Evolutionary conservation across 495 filamentous ascomycete species (phyloP), one percentile per base, ranked within the genome.

Genomic region (Staphylotrichum longicolle): DNA sequence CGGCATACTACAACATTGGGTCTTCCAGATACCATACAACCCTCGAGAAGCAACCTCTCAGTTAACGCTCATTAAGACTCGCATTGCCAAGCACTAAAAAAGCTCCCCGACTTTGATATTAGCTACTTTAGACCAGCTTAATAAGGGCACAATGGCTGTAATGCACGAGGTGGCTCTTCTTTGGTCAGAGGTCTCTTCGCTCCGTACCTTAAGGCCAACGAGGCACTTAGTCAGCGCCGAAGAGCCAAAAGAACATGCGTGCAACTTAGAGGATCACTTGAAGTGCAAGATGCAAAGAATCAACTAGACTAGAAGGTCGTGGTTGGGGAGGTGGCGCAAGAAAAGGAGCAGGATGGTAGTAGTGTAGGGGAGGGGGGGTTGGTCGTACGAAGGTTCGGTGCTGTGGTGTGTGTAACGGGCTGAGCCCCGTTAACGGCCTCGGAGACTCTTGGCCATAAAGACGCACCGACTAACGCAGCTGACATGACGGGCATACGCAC

Each of bases 1-100:
- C 20, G 20, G 20, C 1, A 27, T 27, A 27, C 20, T 27, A 27
- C 20, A 37, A 55, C 35, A 5, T 44, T 55, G n/a, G 33, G 53
- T 41, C 10, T 55, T 42, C 53, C 8, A 55, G 15, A 55, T 5
- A 42, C 53, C 6, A 42, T 42, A 55, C 15, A 55, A 42, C 35
- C 15, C 7, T 11, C 45, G n/a, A 48, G 45, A 48, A 27, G 45
- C 45, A 2, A 33, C n/a, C 35, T 55, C 37, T 2, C 9, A 55
- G n/a, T 55, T 42, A 55, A 40, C 20, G 35, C 53, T 55, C 20
- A 55, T 55, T 44, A 55, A 55, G 37, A 55, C 53, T 55, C 35
- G 53, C 9, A 55, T 55, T 55, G 37, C 37, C 11, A 41, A 55
- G 4, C 7, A 55, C 42, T n/a, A 55, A 44, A 42, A 42, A 30